Base-by-base conservation (phyloP, 495 filamentous ascomycete genomes). In the Lepraria neglecta region DNA sequence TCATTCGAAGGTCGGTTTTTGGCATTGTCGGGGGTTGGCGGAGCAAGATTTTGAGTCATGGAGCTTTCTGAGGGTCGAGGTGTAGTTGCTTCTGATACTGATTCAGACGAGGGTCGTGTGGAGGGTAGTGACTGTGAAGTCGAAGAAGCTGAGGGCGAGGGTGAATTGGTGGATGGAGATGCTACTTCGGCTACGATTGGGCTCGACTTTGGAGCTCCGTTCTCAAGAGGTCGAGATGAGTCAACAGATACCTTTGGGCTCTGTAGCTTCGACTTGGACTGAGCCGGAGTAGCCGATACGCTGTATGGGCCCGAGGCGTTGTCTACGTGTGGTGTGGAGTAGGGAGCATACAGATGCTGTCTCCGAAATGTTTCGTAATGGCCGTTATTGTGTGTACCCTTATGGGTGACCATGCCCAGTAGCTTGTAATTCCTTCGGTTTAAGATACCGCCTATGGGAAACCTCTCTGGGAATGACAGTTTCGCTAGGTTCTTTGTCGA, bases 291-390 rank as follows among this genome's bases (percentile, higher is more conserved):
- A 1, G 73, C 67, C 14, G 70, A 73, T 21, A 76, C 80, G 66
- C 87, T 89, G 65, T 86, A 89, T 28, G 84, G 83, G 3, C 83
- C 86, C 9, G 84, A 85, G 7, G 81, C 76, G 50, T 86, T 84
- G 72, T 92, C 90, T 0, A 82, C 81, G 69, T 87, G 83, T 0
- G 90, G 89, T 0, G 90, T 97, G 0, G 90, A 89, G 66, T 83
- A 97, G 0, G 91, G 90, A 1, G 83, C 77, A 56, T 80, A 85
- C 43, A 86, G 69, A 60, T 85, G 84, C 71, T 97, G 95, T n/a
- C 94, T 82, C 33, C 94, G 82, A 74, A 97, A 97, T 2, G 91
- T 90, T 71, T 99, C 94, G 73, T 99, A 99, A 71, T 99, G 94
- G 1, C 94, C 94, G 61, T 90, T 95, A 66, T 96, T 85, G 73